Evolutionary conservation across 108 stramenopile genomes (phyloP).

Genomic region (Thalassiosira profunda): DNA sequence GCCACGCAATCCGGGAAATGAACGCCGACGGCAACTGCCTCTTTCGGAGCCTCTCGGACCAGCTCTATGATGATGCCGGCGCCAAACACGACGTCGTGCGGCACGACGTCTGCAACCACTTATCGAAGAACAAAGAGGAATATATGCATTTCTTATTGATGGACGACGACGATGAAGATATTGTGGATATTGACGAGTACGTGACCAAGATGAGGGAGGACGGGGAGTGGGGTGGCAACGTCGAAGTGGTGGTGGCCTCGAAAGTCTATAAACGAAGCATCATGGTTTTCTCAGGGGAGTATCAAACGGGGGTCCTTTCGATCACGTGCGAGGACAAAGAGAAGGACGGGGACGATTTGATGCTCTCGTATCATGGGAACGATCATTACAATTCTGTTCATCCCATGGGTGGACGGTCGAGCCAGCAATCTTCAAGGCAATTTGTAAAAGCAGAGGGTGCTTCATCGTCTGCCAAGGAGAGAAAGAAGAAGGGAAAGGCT

Average conservation of each 20-base stretch:
- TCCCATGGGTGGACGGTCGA: background rate
- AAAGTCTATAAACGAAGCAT: slow-evolving; percentile 73
- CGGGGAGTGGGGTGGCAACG: slow-evolving; percentile 82
- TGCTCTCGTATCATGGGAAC: slow-evolving; percentile 82
- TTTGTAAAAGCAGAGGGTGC: no score
- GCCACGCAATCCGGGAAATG: slow-evolving; percentile 62
- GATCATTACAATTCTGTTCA: slow-evolving; percentile 91
- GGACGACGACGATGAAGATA: slow-evolving; percentile 82
- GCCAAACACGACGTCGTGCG: slow-evolving; percentile 57
- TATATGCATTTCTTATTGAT: slow-evolving; percentile 75
- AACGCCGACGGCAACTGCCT: slow-evolving; percentile 85
- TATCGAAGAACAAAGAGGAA: slow-evolving; percentile 66
- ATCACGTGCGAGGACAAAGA: slow-evolving; percentile 45
- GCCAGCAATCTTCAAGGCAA: slow-evolving; percentile 20
- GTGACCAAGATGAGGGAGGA: slow-evolving; percentile 71
- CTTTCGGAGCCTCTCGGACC: slow-evolving; percentile 86
- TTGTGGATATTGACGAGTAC: slow-evolving; percentile 70
- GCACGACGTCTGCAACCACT: slow-evolving; percentile 68
- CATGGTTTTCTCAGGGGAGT: slow-evolving; percentile 63
- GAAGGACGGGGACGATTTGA: slow-evolving; percentile 18
- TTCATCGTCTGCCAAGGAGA: no score
- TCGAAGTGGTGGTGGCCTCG: slow-evolving; percentile 86
- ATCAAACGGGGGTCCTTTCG: slow-evolving; percentile 57
- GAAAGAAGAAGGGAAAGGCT: slow-evolving; percentile 3
- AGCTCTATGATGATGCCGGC: slow-evolving; percentile 70